Base-by-base conservation (phyloP, 768 basidiomycete genomes). In the Mycena olivaceomarginata region DNA sequence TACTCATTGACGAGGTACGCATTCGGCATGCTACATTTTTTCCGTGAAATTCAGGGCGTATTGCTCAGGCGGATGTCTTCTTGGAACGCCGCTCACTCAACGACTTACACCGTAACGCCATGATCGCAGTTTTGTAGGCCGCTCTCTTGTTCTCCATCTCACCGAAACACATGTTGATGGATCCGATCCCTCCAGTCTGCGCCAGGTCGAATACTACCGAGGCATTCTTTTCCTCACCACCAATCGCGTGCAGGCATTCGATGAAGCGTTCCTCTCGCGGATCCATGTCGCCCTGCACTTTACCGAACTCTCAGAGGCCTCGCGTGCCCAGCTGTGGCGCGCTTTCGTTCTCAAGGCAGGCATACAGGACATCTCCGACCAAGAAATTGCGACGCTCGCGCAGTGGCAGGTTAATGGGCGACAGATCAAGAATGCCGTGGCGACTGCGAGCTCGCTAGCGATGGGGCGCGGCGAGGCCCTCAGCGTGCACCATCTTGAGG, bases 401-500 rank as follows among this genome's bases (percentile, higher is more conserved):
- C 85, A 84, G 82, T 86, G 90, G 76, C 86, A 89, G 57, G 86
- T 94, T 74, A 94, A 94, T 80, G 93, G 93, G 13, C 81, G 92
- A 53, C 92, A 93, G 85, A 93, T 94, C 81, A 94, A 93, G 90
- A 94, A 94, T 77, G 92, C 91, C 7, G 91, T 91, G 31, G 86
- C 91, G 75, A 94, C 92, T 2, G 93, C 93, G n/a, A 89, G 90
- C 70, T 91, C 91, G 67, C 85, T 94, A 41, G 93, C 93, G 18
- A 74, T 86, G 6, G 91, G 88, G 0, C 83, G 89, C n/a, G 85
- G 87, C 43, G 88, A 91, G 83, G 82, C 81, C 60, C 84, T 94
- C 13, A 83, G 81, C 20, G 90, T 87, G 79, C 82, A 80, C 41
- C 92, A 94, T 84, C 86, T 94, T 67, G 78, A 87, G 77, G 89